Evolutionary conservation across 2,329 filamentous ascomycete species (phyloP).

Genomic region (Aspergillus sojae): DNA sequence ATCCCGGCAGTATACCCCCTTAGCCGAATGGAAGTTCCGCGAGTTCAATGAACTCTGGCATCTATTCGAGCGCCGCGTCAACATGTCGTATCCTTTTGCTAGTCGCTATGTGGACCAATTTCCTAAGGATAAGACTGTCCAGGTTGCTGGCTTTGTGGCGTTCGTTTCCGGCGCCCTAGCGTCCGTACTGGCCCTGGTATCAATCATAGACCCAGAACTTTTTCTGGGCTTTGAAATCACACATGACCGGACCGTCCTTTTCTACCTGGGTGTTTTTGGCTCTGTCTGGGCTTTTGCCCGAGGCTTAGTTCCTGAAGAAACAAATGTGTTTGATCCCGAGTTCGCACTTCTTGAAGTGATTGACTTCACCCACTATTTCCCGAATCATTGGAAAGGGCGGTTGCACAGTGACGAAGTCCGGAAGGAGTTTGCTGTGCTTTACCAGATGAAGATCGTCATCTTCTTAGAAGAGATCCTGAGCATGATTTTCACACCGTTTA

Average conservation of each 20-base stretch:
- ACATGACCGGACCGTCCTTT: slow-evolving; percentile 81
- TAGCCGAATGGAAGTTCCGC: slow-evolving; percentile 97
- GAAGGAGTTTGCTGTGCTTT: slow-evolving; percentile 83
- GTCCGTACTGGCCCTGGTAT: slow-evolving; percentile 80
- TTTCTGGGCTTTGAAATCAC: slow-evolving; percentile 93
- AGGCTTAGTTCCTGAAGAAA: slow-evolving; percentile 84
- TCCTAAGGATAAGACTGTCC: slow-evolving; percentile 89
- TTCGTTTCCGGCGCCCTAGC: slow-evolving; percentile 86
- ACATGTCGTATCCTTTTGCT: slow-evolving; percentile 94
- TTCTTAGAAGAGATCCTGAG: slow-evolving; percentile 91
- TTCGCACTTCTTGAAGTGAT: slow-evolving; percentile 87
- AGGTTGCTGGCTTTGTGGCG: slow-evolving; percentile 78
- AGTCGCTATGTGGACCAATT: slow-evolving; percentile 94
- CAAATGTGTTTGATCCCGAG: slow-evolving; percentile 86
- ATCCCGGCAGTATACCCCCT: slow-evolving; percentile 86
- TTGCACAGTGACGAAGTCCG: slow-evolving; percentile 95
- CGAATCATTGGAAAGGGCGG: slow-evolving; percentile 82
- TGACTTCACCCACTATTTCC: slow-evolving; percentile 89
- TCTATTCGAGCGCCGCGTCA: slow-evolving; percentile 83
- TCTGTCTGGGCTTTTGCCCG: slow-evolving; percentile 81
- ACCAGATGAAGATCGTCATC: slow-evolving; percentile 88
- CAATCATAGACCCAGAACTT: slow-evolving; percentile 85
- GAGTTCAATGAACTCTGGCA: slow-evolving; percentile 97
- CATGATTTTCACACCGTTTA: slow-evolving; percentile 87
- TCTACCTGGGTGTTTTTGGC: slow-evolving; percentile 83